Evolutionary conservation across 352 stramenopile genomes (phyloP).

Genomic region (Phytopythium helicoides): DNA sequence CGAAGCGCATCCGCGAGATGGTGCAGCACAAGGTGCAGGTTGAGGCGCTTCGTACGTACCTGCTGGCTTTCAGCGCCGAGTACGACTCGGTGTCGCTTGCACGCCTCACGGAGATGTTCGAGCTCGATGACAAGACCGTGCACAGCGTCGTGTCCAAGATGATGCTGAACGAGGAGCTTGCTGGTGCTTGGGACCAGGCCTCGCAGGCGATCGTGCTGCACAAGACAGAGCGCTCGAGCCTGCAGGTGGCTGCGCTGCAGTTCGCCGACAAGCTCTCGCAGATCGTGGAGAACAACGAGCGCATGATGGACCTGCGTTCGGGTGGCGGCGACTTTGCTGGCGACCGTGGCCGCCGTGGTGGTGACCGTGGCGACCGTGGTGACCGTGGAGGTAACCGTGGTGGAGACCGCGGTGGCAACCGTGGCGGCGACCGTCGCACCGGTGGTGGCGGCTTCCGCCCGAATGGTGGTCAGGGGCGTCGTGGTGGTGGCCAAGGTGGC

Average conservation of each 20-base stretch:
- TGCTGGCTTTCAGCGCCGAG: conserved; percentile 94
- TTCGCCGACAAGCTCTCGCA: conserved; percentile 93
- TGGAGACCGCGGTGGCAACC: conserved; percentile 24
- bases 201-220: conserved; percentile 97
- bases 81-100: conserved; percentile 96
- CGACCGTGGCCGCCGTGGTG: conserved; percentile 20
- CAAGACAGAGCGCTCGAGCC: conserved; percentile 91
- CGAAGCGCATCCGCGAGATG: conserved; percentile 88
- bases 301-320: conserved; percentile 83
- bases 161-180: conserved; percentile 99
- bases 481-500: conserved; percentile 29
- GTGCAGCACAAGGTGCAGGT: conserved; percentile 94
- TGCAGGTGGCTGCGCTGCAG: conserved; percentile 95
- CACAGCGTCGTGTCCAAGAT: conserved; percentile 99
- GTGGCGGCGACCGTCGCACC: conserved; percentile 41
- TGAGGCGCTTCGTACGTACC: conserved; percentile 95
- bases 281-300: conserved; percentile 90
- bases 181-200: conserved; percentile 97
- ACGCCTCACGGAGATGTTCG: conserved; percentile 97
- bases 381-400: conserved; percentile 28
- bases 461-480: conserved; percentile 21
- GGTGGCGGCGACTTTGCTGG: conserved; percentile 69
- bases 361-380: conserved; percentile 30
- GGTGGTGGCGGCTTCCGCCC: conserved; percentile 44
- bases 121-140: conserved; percentile 94